Evolutionary conservation across 305 asterid species (phyloP), one percentile per base, ranked within the genome.

Genomic region (Coffea humblotiana): DNA sequence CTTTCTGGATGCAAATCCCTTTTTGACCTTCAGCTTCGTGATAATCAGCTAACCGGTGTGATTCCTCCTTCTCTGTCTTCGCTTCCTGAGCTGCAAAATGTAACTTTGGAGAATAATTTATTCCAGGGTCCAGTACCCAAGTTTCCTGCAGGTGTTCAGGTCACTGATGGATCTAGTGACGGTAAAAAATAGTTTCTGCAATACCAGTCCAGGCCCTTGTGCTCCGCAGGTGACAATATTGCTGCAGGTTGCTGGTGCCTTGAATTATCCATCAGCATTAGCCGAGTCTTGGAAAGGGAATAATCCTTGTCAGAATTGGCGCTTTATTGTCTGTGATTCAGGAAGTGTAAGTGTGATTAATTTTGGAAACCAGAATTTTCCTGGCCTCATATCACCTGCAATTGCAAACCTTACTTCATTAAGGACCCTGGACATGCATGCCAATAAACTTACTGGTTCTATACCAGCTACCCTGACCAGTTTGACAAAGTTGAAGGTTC

Each of bases 71-170:
- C 97, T 4, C 75, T 95, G 8, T 66, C 84, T 7, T 83, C 78
- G 60, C 95, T 92, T 71, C 91, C 89, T 1, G 88, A 83, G 80
- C 92, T 95, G 56, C 72, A 63, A 25, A 86, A 81, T 10, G 82
- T 87, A 4, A 84, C 91, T 3, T 77, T 95, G 83, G 92, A 89
- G 82, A 90, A 89, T 80, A 95, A 95, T 77, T 72, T 40, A n/a
- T 90, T 95, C 60, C 97, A 92, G 87, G 97, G 98, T 18, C 94
- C 99, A 1, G 72, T 89, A 69, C 97, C 98, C 4, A 77, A 77
- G 81, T 94, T 95, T 71, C 80, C 80, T 0, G 14, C 63, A 1
- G 87, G 80, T 0, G 88, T 90, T 52, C 85, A 80, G 77, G 92
- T 84, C 61, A 85, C 23, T 70, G 6, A 40, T 40, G 43, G 6